Base-by-base conservation (phyloP, 257 asterid genomes). In the Nicotiana tomentosiformis region DNA sequence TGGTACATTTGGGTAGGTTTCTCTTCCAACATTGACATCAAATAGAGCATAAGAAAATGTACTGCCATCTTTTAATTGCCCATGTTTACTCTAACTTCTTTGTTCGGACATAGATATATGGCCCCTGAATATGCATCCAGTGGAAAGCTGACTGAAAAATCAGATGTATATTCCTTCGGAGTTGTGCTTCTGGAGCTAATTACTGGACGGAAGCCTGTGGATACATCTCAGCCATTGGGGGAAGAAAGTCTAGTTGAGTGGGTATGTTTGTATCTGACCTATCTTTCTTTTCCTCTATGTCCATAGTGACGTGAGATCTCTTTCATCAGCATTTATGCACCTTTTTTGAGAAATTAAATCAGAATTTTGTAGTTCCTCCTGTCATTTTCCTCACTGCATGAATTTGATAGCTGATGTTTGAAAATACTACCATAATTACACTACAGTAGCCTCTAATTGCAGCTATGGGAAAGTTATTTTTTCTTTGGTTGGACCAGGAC, bases 41-140 rank as follows among this genome's bases (percentile, higher is more conserved):
- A 12, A 72, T 46, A 23, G 20, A 72, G 20, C 60, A 20, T 43
- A 72, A 46, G 35, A 46, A 72, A 72, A 72, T 12, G 9, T 43
- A 23, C 78, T 72, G 37, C n/a, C n/a, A 12, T 72, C 15, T 65
- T 43, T 23, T 53, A 23, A 23, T 29, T 74, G 37, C 20, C 60
- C 39, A 7, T 74, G 62, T 4, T 14, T 30, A 66, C n/a, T 65
- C 66, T 81, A 49, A 66, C 67, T 66, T 66, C 56, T 51, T 66
- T 43, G 78, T 26, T 23, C 49, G 80, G 23, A 14, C 79, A 87
- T 91, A 95, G 99, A 82, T 95, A 95, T 90, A 91, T 95, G 99
- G 99, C 99, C 81, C 99, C 99, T 46, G 99, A 95, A 86, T 95
- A 95, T 88, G 98, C 99, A 89, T 88, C 95, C 39, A 95, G 97